Conservation (phyloP, 495 filamentous ascomycete genomes). For the Podospora comata region DNA sequence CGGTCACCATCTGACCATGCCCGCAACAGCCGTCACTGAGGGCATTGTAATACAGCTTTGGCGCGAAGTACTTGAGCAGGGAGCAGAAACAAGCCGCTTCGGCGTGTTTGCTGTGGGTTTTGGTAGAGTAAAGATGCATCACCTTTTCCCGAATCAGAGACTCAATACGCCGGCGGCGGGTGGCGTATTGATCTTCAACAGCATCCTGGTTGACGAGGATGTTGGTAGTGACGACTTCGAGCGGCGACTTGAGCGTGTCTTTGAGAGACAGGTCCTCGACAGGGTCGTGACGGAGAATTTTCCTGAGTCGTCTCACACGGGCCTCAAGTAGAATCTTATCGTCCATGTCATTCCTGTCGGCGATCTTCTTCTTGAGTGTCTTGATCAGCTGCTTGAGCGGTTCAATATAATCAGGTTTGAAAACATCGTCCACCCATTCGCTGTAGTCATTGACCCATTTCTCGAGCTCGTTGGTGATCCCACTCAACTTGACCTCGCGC, state of each 20-base stretch:
- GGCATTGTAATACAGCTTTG: slow-evolving; percentile 12
- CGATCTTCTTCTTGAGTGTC: slow-evolving; percentile 1
- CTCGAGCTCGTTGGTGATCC: not conserved
- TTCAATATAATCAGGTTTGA: not conserved
- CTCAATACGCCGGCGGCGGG: not conserved
- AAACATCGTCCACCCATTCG: not conserved
- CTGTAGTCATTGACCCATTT: not conserved
- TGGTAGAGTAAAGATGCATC: not conserved
- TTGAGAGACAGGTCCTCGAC: not conserved
- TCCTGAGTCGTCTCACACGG: not conserved
- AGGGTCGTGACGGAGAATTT: not conserved
- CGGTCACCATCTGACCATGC: not conserved
- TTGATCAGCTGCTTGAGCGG: not conserved
- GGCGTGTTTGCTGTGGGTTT: not conserved
- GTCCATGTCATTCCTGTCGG: not conserved
- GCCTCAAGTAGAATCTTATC: not conserved
- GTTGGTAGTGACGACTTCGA: not conserved
- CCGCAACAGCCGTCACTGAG: slow-evolving; percentile 18
- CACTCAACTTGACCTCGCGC: not conserved
- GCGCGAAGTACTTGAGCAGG: slow-evolving; percentile 20
- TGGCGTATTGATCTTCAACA: not conserved
- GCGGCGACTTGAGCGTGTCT: not conserved
- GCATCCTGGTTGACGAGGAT: not conserved
- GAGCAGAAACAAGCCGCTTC: slow-evolving; percentile 26
- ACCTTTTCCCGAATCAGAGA: slow-evolving; percentile 1